phyloP scores from a whole-genome alignment of 192 early-diverging fungal genomes.

The Linnemannia hyalina region DNA sequence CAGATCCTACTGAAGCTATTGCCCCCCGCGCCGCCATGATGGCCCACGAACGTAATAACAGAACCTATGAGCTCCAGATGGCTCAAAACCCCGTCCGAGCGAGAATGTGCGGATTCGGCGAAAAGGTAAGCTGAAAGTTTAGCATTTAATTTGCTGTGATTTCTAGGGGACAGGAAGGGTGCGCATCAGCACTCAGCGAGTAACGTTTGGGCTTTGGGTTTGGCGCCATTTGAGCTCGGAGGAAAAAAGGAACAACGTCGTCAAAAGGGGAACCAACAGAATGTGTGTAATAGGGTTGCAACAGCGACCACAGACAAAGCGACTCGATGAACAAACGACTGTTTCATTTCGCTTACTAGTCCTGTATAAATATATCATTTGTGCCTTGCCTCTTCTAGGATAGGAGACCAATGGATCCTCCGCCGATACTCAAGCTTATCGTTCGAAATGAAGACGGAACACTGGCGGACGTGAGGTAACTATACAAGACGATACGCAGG shows the following conservation, averaged over 20 bases:
- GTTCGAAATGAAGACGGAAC: constrained; percentile 66
- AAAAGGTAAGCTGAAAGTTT: constrained; percentile 55
- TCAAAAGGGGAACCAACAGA: not conserved
- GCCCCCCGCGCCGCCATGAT: not conserved
- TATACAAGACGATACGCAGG: constrained; percentile 5
- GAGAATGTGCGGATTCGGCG: constrained; percentile 85
- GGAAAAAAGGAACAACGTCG: not conserved
- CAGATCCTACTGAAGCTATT: not conserved
- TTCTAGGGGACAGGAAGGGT: not conserved
- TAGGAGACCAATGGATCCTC: constrained; percentile 76
- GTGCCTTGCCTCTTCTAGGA: constrained; percentile 55
- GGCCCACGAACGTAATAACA: constrained; percentile 12
- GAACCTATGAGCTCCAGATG: constrained; percentile 68
- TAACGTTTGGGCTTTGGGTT: not conserved
- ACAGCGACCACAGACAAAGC: not conserved
- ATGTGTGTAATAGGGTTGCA: not conserved
- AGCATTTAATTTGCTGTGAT: not conserved
- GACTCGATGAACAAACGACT: not conserved
- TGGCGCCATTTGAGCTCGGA: not conserved
- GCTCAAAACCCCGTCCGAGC: constrained; percentile 80
- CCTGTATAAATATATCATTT: not conserved
- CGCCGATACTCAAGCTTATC: constrained; percentile 74
- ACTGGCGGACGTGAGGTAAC: constrained; percentile 66
- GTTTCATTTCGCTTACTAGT: not conserved
- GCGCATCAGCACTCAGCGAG: not conserved